Evolutionary conservation across 805 yeast species (phyloP).

Genomic region (Blastobotrys terrestris): DNA sequence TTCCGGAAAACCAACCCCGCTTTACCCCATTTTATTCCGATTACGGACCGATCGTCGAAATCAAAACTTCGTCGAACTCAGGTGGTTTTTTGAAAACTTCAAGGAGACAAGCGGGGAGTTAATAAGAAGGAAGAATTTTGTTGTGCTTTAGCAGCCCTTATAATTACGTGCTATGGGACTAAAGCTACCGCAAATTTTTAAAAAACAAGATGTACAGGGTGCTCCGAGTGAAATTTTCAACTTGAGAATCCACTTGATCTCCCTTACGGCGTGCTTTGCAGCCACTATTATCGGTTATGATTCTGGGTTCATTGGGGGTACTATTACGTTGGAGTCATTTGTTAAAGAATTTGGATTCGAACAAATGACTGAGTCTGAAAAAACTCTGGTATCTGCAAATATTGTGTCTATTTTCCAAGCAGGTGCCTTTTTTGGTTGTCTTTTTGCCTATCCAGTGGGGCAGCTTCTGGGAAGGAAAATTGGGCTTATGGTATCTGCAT

Average conservation of each 20-base stretch:
- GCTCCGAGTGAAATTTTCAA: neutral
- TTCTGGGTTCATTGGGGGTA: conserved; percentile 76
- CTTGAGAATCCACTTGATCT: neutral
- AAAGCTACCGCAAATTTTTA: neutral
- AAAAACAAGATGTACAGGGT: neutral
- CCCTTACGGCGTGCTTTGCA: neutral
- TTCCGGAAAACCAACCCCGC: too few species aligned
- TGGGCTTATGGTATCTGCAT: conserved; percentile 53
- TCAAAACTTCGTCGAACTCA: too few species aligned
- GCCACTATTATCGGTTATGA: conserved; percentile 66
- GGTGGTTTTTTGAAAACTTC: too few species aligned
- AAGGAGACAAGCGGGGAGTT: neutral
- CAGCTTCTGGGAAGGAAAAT: conserved; percentile 68
- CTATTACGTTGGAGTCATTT: conserved; percentile 71
- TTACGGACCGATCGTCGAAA: too few species aligned
- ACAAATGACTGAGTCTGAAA: conserved; percentile 32
- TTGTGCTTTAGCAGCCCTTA: neutral
- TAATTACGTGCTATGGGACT: neutral
- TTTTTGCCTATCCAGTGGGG: conserved; percentile 46
- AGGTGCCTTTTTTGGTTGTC: conserved; percentile 67
- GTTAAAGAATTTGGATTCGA: conserved; percentile 45
- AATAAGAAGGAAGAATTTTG: neutral
- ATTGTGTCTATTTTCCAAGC: conserved; percentile 70
- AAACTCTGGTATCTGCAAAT: conserved; percentile 50
- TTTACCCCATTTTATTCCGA: too few species aligned